Percentiles rank a stretch among this genome's conserved stretches.
phyloP scores from a whole-genome alignment of 2,329 filamentous ascomycete genomes.

The Coleophoma crateriformis region DNA sequence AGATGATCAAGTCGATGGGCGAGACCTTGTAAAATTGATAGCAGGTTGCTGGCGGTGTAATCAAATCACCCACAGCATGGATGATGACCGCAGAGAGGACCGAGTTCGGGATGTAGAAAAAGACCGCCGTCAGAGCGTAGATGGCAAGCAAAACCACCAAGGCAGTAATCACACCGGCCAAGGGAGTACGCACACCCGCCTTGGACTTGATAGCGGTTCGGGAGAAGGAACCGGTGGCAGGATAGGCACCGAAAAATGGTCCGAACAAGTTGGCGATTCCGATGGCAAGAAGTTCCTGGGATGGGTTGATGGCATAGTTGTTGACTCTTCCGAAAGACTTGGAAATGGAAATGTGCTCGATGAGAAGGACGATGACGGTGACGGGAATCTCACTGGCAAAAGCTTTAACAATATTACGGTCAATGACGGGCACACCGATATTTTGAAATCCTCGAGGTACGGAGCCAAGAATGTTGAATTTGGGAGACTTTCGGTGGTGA shows the following conservation, averaged over 20 bases:
- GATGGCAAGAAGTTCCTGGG: slow-evolving; percentile 92
- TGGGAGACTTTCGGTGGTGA: slow-evolving; percentile 53
- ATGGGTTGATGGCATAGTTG: slow-evolving; percentile 93
- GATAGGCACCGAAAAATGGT: slow-evolving; percentile 87
- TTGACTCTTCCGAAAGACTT: slow-evolving; percentile 96
- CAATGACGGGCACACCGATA: slow-evolving; percentile 66
- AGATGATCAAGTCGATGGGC: slow-evolving; percentile 84
- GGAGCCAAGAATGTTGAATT: slow-evolving; percentile 67
- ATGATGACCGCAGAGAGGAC: slow-evolving; percentile 86
- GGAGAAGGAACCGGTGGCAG: slow-evolving; percentile 92
- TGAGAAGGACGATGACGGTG: slow-evolving; percentile 87
- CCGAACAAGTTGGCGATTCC: slow-evolving; percentile 85
- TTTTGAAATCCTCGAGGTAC: slow-evolving; percentile 85
- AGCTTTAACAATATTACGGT: slow-evolving; percentile 56
- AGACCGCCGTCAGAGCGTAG: slow-evolving; percentile 81
- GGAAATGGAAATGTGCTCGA: slow-evolving; percentile 95
- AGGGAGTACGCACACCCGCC: slow-evolving; percentile 85
- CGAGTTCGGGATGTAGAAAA: slow-evolving; percentile 87
- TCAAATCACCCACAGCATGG: slow-evolving; percentile 87
- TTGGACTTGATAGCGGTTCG: slow-evolving; percentile 97
- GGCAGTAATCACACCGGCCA: slow-evolving; percentile 85
- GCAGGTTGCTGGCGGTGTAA: slow-evolving; percentile 84
- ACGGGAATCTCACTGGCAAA: slow-evolving; percentile 74
- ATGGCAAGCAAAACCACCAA: slow-evolving; percentile 82
- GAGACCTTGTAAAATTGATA: slow-evolving; percentile 96